Evolutionary conservation across 164 flowering plant species (phyloP).

Genomic region (Brasenia schreberi): DNA sequence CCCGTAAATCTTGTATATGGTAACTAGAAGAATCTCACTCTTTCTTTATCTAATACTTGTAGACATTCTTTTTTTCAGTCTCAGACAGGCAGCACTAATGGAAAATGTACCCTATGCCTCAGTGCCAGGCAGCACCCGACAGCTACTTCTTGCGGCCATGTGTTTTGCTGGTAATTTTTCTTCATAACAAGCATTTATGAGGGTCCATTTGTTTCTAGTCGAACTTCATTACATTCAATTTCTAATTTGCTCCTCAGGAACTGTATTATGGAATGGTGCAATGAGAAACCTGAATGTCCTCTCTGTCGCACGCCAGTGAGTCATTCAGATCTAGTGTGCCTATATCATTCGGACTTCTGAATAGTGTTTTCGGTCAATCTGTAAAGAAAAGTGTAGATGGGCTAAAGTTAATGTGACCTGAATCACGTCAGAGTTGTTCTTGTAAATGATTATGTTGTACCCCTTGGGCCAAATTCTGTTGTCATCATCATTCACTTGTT

Average conservation of each 20-base stretch:
- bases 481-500: too few species aligned
- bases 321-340: slow-evolving; percentile 83
- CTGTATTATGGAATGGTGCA: slow-evolving; percentile 99
- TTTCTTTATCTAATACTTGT: too few species aligned
- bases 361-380: background rate
- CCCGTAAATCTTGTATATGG: background rate
- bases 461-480: too few species aligned
- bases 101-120: slow-evolving; percentile 91
- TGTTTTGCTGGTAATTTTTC: slow-evolving; percentile 75
- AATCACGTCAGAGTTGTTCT: too few species aligned
- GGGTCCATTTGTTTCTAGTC: background rate
- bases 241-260: slow-evolving; percentile 31
- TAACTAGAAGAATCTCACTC: too few species aligned
- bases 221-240: background rate
- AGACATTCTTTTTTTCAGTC: slow-evolving; percentile 19
- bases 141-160: slow-evolving; percentile 97
- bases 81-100: slow-evolving; percentile 28
- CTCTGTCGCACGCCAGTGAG: slow-evolving; percentile 82
- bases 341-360: slow-evolving; percentile 87
- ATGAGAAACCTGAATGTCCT: slow-evolving; percentile 97
- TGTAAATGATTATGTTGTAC: too few species aligned
- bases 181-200: background rate
- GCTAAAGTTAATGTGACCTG: background rate
- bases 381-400: background rate
- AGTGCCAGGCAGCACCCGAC: slow-evolving; percentile 84